Evolutionary conservation across 345 rosid genomes (phyloP).

Genomic region (Salix purpurea): DNA sequence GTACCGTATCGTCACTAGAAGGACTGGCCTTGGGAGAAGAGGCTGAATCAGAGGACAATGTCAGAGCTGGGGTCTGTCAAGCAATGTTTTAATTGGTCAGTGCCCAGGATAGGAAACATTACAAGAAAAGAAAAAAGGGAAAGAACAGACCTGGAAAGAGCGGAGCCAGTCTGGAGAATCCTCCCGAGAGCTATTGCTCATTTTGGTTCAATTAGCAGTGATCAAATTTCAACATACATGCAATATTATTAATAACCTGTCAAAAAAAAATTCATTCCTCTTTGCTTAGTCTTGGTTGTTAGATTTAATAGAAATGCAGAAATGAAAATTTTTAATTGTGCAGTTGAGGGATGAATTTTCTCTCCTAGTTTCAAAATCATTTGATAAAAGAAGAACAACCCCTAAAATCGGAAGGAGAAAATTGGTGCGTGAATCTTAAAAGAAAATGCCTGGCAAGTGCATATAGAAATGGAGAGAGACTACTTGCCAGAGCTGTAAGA

Average conservation of each 20-base stretch:
- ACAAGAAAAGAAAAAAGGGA: background rate
- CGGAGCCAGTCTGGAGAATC: slow-evolving; percentile 84
- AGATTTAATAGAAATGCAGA: too few species aligned
- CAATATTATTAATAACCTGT: background rate
- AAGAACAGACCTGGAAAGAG: slow-evolving; percentile 49
- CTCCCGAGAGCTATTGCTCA: slow-evolving; percentile 62
- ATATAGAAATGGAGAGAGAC: too few species aligned
- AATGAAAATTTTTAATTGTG: background rate
- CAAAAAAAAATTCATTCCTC: background rate
- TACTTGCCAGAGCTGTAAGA: too few species aligned
- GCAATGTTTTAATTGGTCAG: background rate
- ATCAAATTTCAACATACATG: background rate
- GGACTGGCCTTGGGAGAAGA: slow-evolving; percentile 41
- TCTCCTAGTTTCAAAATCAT: background rate
- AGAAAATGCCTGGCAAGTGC: too few species aligned
- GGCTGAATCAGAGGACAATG: slow-evolving; percentile 59
- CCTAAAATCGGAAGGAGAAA: background rate
- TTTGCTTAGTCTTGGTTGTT: too few species aligned
- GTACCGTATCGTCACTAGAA: slow-evolving; percentile 22
- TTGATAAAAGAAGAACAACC: background rate
- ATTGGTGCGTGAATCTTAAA: background rate
- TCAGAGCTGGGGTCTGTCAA: slow-evolving; percentile 52
- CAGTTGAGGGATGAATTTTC: background rate
- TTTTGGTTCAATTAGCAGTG: slow-evolving; percentile 4
- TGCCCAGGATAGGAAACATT: background rate